These are phyloP conservation scores for Blumeria hordei DNA, from an alignment of 2,329 filamentous ascomycete species.

Conservation along the genomic window DNA sequence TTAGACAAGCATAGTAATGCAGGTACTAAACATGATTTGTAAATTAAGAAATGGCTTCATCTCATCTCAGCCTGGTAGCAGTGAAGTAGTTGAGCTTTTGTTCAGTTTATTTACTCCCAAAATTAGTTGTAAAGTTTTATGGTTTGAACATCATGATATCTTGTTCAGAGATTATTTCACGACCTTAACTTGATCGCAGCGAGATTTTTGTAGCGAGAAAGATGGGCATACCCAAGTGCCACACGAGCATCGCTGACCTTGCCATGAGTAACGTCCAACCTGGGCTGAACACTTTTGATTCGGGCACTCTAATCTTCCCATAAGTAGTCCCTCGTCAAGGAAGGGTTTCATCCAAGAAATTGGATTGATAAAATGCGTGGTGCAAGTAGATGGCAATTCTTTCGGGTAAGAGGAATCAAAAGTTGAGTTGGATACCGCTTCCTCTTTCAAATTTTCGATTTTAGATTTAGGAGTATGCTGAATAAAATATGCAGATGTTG, in stretches of 20 bases:
- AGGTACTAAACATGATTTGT: too few species aligned
- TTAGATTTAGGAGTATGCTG: constrained; percentile 20
- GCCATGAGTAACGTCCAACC: constrained; percentile 88
- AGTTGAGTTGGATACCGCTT: constrained; percentile 9
- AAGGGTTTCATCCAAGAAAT: constrained; percentile 82
- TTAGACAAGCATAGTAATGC: too few species aligned
- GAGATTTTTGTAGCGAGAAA: constrained; percentile 62
- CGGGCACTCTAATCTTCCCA: constrained; percentile 68
- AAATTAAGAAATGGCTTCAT: too few species aligned
- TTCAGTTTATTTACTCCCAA: too few species aligned
- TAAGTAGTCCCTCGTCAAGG: constrained; percentile 57
- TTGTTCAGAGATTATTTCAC: not conserved
- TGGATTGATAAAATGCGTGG: constrained; percentile 77
- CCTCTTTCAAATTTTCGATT: constrained; percentile 1
- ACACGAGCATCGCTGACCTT: constrained; percentile 81
- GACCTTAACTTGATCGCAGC: constrained; percentile 42
- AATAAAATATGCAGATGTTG: constrained; percentile 35
- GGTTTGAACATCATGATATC: too few species aligned
- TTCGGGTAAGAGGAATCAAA: constrained; percentile 7
- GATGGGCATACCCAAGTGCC: constrained; percentile 76
- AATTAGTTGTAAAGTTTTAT: too few species aligned
- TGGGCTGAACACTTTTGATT: constrained; percentile 53
- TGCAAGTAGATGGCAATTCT: constrained; percentile 26
- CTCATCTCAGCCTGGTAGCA: too few species aligned
- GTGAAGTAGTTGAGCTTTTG: too few species aligned